phyloP scores from a whole-genome alignment of 306 rosid species.

The Fagus crenata region DNA sequence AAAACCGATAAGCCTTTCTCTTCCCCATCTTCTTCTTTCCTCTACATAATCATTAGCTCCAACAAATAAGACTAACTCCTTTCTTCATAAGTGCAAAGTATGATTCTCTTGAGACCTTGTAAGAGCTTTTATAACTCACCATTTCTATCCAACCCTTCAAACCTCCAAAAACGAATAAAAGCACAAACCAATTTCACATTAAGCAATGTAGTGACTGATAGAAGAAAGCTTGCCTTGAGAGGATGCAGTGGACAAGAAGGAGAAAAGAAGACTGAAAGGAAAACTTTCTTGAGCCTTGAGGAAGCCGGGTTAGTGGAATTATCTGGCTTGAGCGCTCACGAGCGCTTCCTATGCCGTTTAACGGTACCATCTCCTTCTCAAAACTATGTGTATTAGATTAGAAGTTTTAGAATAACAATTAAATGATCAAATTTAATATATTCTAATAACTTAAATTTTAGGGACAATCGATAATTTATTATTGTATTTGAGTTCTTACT shows the following conservation, averaged over 20 bases:
- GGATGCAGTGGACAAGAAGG: conserved; percentile 39
- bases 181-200: conserved; percentile 12
- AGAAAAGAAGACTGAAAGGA: conserved; percentile 38
- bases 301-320: conserved; percentile 93
- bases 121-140: conserved; percentile 37
- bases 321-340: conserved; percentile 77
- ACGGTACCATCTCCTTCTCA: conserved; percentile 45
- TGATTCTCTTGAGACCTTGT: conserved; percentile 48
- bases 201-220: conserved; percentile 1
- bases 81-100: conserved; percentile 11
- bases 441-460: no score
- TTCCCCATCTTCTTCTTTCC: background rate
- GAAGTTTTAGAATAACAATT: no score
- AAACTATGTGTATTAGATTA: no score
- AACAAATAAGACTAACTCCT: background rate
- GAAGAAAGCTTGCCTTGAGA: conserved; percentile 20
- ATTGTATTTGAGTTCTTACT: no score
- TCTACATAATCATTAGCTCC: background rate
- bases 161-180: conserved; percentile 21
- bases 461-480: no score
- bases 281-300: conserved; percentile 66
- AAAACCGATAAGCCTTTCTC: conserved; percentile 6
- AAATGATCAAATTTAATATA: no score
- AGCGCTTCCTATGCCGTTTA: conserved; percentile 85
- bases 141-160: conserved; percentile 25